Evolutionary conservation across 2,329 filamentous ascomycete genomes (phyloP).

Genomic region (Pseudogymnoascus sp.): DNA sequence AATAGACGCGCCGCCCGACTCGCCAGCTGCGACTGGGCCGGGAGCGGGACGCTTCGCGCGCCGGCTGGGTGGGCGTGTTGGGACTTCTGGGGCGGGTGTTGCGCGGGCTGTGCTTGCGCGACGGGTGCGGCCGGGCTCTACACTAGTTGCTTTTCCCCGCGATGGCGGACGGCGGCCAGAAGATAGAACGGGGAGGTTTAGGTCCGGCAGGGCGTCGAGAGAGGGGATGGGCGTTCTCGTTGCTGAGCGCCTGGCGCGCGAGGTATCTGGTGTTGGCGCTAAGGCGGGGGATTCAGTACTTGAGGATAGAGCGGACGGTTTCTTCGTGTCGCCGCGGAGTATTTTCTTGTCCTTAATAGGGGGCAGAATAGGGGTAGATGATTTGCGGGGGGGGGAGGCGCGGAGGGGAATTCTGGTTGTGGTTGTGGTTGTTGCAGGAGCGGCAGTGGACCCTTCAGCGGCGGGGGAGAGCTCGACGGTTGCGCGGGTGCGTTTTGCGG

Average conservation of each 20-base stretch:
- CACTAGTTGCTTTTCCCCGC: slow-evolving; percentile 25
- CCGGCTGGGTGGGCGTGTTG: slow-evolving; percentile 37
- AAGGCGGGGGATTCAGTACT: neutral
- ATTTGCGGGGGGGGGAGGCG: slow-evolving; percentile 23
- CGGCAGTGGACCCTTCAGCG: neutral
- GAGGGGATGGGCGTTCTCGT: slow-evolving; percentile 15
- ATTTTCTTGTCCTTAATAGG: slow-evolving; percentile 18
- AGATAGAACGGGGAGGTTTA: slow-evolving; percentile 12
- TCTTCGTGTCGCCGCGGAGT: neutral
- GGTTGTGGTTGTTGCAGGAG: slow-evolving; percentile 9
- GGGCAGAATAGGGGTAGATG: slow-evolving; percentile 29
- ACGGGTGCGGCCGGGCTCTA: slow-evolving; percentile 26
- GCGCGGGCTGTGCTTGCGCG: slow-evolving; percentile 32
- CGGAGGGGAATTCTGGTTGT: slow-evolving; percentile 12
- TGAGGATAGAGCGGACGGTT: neutral
- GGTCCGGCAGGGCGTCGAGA: slow-evolving; percentile 6
- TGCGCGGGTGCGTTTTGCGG: neutral
- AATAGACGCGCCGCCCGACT: slow-evolving; percentile 41
- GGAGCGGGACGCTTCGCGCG: slow-evolving; percentile 63
- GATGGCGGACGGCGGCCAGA: slow-evolving; percentile 14
- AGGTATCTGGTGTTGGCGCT: neutral
- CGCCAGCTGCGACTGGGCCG: slow-evolving; percentile 50
- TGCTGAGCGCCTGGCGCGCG: slow-evolving; percentile 11
- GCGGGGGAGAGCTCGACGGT: neutral
- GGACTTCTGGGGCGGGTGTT: slow-evolving; percentile 32